These are phyloP conservation scores for Fusarium foetens DNA, from an alignment of 2,329 filamentous ascomycete genomes.

Conservation along the genomic window DNA sequence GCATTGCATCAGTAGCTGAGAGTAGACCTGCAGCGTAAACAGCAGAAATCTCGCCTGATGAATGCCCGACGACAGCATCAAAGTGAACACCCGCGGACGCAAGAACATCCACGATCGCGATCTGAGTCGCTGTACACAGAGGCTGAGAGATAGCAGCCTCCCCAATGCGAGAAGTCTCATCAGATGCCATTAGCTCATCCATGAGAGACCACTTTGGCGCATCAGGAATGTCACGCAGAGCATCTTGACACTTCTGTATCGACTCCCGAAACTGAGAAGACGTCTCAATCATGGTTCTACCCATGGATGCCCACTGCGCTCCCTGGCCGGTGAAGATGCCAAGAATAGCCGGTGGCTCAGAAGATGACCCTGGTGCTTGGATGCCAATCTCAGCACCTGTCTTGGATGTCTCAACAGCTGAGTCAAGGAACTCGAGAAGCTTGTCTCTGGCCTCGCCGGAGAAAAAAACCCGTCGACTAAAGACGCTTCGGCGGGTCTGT, in stretches of 20 bases:
- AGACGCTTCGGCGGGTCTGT: neutral
- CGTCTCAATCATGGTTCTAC: neutral
- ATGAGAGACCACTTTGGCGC: neutral
- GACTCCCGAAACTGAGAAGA: neutral
- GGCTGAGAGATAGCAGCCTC: slow-evolving; percentile 11
- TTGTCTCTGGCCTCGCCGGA: neutral
- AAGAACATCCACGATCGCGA: neutral
- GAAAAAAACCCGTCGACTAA: neutral
- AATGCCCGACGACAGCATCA: neutral
- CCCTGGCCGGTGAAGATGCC: slow-evolving; percentile 3
- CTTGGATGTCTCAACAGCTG: neutral
- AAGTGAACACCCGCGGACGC: neutral
- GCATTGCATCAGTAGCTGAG: neutral
- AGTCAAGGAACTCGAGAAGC: neutral
- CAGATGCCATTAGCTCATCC: neutral
- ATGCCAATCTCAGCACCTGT: neutral
- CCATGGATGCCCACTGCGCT: slow-evolving; percentile 4
- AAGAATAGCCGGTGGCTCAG: neutral
- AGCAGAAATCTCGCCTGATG: slow-evolving; percentile 12
- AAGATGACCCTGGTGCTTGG: neutral
- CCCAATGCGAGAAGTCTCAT: neutral
- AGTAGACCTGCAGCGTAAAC: neutral
- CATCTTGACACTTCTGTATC: neutral
- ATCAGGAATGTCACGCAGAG: neutral
- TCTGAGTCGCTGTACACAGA: neutral